Conservation (phyloP, 208 protist species). For the Vickermania ingenoplastis region DNA sequence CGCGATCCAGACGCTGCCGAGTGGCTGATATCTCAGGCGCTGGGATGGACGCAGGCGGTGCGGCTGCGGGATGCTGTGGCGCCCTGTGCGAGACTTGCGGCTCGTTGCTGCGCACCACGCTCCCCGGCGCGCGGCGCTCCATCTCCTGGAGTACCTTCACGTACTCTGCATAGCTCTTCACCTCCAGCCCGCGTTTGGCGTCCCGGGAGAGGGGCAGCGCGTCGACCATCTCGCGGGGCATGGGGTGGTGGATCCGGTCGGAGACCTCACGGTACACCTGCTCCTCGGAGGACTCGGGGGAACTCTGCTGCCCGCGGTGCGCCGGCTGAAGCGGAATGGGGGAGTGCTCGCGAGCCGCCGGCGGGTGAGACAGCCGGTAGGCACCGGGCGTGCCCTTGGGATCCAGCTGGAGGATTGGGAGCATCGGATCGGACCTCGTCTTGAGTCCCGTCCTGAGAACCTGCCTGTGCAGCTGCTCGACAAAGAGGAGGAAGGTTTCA, state of each 20-base stretch:
- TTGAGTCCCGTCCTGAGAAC: no score
- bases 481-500: neutral
- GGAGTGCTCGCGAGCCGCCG: neutral
- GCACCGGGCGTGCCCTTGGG: neutral
- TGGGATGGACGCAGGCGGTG: neutral
- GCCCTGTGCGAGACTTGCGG: neutral
- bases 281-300: neutral
- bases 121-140: neutral
- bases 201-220: neutral
- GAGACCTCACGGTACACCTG: neutral
- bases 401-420: neutral
- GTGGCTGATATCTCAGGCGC: neutral
- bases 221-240: constrained; percentile 3
- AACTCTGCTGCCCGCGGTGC: neutral
- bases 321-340: neutral
- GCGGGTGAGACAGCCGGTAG: neutral
- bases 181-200: neutral
- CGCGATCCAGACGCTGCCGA: neutral
- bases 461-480: neutral
- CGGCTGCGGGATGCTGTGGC: no score
- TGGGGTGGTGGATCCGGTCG: neutral
- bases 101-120: neutral
- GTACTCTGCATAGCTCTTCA: constrained; percentile 5
- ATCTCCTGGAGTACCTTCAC: neutral
- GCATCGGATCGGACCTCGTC: no score